Percentiles rank a stretch among this genome's conserved stretches.
These are phyloP conservation scores for Lactarius trivialis DNA, from an alignment of 768 basidiomycete species.

Conservation along the genomic window DNA sequence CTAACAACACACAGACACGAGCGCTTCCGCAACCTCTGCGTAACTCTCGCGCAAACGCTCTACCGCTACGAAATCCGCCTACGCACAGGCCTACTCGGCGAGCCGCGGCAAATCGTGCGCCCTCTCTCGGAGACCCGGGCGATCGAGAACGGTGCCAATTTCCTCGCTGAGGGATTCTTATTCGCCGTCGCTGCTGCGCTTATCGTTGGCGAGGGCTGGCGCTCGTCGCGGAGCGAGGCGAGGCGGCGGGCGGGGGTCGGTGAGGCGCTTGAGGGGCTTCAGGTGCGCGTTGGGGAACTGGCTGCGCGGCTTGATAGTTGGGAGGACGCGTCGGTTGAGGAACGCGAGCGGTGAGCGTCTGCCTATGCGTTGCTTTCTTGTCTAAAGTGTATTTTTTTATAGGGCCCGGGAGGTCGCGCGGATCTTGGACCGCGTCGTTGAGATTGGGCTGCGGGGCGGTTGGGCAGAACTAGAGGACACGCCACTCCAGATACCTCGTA, in stretches of 20 bases:
- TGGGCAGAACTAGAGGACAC: slow-evolving; percentile 61
- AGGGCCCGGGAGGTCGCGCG: slow-evolving; percentile 43
- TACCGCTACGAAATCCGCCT: slow-evolving; percentile 67
- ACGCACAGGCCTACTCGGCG: slow-evolving; percentile 71
- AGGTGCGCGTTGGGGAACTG: slow-evolving; percentile 41
- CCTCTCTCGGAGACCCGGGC: slow-evolving; percentile 80
- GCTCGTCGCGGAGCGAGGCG: slow-evolving; percentile 59
- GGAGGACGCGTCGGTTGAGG: slow-evolving; percentile 41
- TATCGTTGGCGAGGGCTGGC: slow-evolving; percentile 73
- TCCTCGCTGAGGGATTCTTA: slow-evolving; percentile 78
- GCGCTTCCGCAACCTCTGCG: slow-evolving; percentile 61
- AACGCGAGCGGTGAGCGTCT: slow-evolving; percentile 40
- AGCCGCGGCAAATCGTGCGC: slow-evolving; percentile 58
- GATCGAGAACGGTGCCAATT: slow-evolving; percentile 80
- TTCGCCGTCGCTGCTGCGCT: slow-evolving; percentile 68
- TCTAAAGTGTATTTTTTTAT: background rate
- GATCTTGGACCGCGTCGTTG: slow-evolving; percentile 60
- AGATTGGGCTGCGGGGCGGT: slow-evolving; percentile 56
- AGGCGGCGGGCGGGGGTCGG: slow-evolving; percentile 69
- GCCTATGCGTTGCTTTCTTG: no score
- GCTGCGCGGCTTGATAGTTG: slow-evolving; percentile 35
- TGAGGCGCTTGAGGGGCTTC: slow-evolving; percentile 59
- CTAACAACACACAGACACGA: slow-evolving; percentile 47
- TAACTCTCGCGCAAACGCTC: slow-evolving; percentile 69
- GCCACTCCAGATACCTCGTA: slow-evolving; percentile 44